Evolutionary conservation across 2,329 filamentous ascomycete species (phyloP), one percentile per base, ranked within the genome.

Genomic region (Botryotinia convoluta): DNA sequence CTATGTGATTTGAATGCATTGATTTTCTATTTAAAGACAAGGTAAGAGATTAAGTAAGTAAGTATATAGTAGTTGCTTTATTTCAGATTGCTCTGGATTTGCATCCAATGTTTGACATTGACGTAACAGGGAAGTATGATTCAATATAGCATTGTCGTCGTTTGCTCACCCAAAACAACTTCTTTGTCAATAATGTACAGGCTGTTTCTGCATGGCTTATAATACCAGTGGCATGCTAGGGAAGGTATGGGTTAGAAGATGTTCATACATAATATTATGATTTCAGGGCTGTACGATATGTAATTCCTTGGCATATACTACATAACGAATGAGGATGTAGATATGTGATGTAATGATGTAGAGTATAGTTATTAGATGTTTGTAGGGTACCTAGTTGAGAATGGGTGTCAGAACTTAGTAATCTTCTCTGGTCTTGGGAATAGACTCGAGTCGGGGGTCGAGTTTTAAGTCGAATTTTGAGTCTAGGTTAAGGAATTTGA

Each of bases 141-240:
- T 57, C 51, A 5, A 14, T 16, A n/a, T 51, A 12, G 22, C 0
- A 51, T 51, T 26, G 0, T 51, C 22, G 4, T 51, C 9, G n/a
- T 16, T 54, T 14, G 3, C 26, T 16, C 12, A 54, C 4, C 12
- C 48, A 54, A 6, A 51, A 6, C 12, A 0, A 51, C 12, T 51
- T n/a, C 2, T 14, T n/a, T 1, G 10, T 51, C 5, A 14, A 51
- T n/a, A 0, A 7, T 16, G 2, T 16, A n/a, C 3, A 8, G 48
- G 26, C 8, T 45, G 2, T n/a, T 16, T 16, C 48, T n/a, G 2
- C 2, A 54, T n/a, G 2, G 6, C 2, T 54, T 54, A 14, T 16
- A 5, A 54, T n/a, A n/a, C 6, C 7, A 8, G 26, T 16, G 26
- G 5, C 1, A n/a, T 54, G 0, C n/a, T 14, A 7, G 48, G 12